phyloP scores from a whole-genome alignment of 345 rosid species.

The Melastoma malabathricum region DNA sequence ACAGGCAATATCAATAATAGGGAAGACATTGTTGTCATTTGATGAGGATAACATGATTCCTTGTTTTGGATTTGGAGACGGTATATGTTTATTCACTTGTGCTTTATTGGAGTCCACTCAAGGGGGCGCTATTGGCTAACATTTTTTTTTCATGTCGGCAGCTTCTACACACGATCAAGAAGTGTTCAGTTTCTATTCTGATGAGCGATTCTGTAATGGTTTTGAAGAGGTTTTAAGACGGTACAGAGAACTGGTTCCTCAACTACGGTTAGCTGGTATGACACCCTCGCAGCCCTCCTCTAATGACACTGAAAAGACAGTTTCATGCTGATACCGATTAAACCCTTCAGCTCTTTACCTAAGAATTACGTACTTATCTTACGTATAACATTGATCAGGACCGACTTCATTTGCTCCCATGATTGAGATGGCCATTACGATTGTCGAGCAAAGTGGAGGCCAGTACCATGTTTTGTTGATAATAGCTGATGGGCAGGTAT shows the following conservation, averaged over 20 bases:
- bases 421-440: constrained; percentile 30
- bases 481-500: constrained; percentile 48
- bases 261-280: constrained; percentile 26
- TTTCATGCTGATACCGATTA: no score
- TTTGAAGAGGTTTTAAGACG: constrained; percentile 35
- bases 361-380: not conserved
- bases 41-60: not conserved
- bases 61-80: not conserved
- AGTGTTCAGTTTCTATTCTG: constrained; percentile 34
- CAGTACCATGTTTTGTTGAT: constrained; percentile 49
- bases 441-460: constrained; percentile 36
- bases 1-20: constrained; percentile 7
- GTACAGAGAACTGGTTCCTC: constrained; percentile 38
- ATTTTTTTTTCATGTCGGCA: constrained; percentile 7
- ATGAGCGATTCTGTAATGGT: constrained; percentile 26
- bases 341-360: not conserved
- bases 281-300: not conserved
- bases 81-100: constrained; percentile 19
- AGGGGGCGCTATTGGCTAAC: no score
- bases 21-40: constrained; percentile 1
- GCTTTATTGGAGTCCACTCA: no score
- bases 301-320: no score
- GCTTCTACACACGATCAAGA: constrained; percentile 42
- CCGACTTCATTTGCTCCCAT: constrained; percentile 50
- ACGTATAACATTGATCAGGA: constrained; percentile 15